Evolutionary conservation across 2,329 filamentous ascomycete species (phyloP), one percentile per base, ranked within the genome.

Genomic region (Pestalotiopsis sp.): DNA sequence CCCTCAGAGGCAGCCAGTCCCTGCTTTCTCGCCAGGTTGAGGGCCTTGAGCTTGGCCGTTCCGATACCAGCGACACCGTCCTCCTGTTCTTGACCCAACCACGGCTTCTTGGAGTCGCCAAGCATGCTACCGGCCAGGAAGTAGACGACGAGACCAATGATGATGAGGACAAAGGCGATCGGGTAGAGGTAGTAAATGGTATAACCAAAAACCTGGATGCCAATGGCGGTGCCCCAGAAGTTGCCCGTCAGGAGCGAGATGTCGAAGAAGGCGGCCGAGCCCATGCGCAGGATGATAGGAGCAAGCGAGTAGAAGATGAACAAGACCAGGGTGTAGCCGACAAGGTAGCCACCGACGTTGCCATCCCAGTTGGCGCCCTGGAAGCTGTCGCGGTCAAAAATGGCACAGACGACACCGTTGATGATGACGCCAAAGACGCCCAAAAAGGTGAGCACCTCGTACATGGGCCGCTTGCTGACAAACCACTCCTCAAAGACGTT

Each of bases 401-500:
- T 97, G 74, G 89, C 92, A 14, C 94, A 93, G 78, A 97, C 94
- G 45, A 92, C 89, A 73, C 95, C 96, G 83, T 97, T 97, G 89
- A 98, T 97, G 78, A 94, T 84, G 82, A 94, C 91, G 69, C 91
- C 96, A 82, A 93, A 97, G 78, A 97, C 87, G 36, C 93, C 94
- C 68, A 99, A 86, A 83, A 97, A 97, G 68, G 94, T 93, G 38
- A 99, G 87, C 39, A 98, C 95, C 81, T 98, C 95, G 83, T 97
- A 97, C 75, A 97, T 86, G 63, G 95, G 95, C 0, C 91, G 87
- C 79, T 92, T 94, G 77, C 89, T 92, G 72, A 98, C 95, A 71
- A 98, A 90, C 86, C 94, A 98, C 83, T 99, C 96, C 81, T 99
- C 95, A 65, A 94, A 92, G 3, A 95, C 93, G 81, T 99, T 99